Evolutionary conservation across 306 rosid species (phyloP), one percentile per base, ranked within the genome.

Genomic region (Vachellia collinsii): DNA sequence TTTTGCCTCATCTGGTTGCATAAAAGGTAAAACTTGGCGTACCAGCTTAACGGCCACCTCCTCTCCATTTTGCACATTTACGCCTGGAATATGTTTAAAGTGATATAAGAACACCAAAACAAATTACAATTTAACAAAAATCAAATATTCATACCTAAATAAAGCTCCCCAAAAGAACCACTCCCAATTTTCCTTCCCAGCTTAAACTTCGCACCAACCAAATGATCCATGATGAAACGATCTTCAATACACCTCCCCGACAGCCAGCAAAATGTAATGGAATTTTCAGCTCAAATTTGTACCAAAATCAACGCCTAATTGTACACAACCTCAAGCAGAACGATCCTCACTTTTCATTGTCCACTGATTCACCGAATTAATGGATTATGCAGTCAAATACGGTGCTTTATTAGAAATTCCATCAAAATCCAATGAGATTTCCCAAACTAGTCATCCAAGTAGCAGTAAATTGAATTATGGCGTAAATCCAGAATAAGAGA

Each of bases 21-120:
- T 64, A n/a, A 44, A 70, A 20, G 65, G 59, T 41, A 62, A 78
- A 77, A 12, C 58, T 81, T 83, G 72, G 83, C 94, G 82, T 92
- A 96, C 99, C 94, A 96, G 89, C 91, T 96, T 96, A 73, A 96
- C 93, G 70, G 99, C 99, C 53, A 93, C 99, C 88, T 96, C 99
- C 85, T 96, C 99, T 39, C 98, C 99, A 46, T 94, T 91, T 84
- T 96, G 99, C 77, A 96, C 88, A 87, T 92, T 96, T 79, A 92
- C 92, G 75, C 92, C 99, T 96, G 47, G 37, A 85, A 67, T 20
- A 74, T 54, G 70, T 74, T 76, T 78, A 17, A 36, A 82, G 34
- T 79, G 68, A 81, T 23, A 44, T 67, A 74, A 50, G n/a, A 58
- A 68, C 17, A 23, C 54, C 75, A 19, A 9, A 36, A 53, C 61